Evolutionary conservation across 225 moss, liverwort and hornwort genomes (phyloP), one percentile per base, ranked within the genome.

Genomic region (Physcomitrium patens): DNA sequence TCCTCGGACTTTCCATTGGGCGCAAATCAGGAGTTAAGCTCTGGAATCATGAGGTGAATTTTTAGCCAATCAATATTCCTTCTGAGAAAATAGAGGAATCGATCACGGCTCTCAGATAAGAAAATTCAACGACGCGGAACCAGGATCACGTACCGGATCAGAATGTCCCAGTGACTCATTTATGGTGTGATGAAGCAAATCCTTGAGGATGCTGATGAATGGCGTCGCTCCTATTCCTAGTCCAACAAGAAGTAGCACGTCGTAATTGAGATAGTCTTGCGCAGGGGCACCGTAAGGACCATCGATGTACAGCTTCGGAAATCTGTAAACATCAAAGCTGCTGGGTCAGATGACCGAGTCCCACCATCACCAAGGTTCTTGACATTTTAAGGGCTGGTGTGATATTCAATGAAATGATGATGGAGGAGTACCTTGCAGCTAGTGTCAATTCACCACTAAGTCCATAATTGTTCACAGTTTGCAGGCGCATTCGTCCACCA

Each of bases 271-370:
- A 43, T 95, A 99, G 71, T 92, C 93, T 80, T 99, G 99, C 0
- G 99, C 99, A 1, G 99, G 99, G 52, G 99, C 87, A n/a, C 96
- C 96, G 37, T 94, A 97, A 0, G 96, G 96, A 1, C 96, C 96
- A 56, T 97, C 96, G 19, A 97, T 94, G 80, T 82, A 92, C 16
- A 97, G 78, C 80, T 74, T 84, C 9, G 96, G 96, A 69, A 97
- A 97, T 52, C 89, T 89, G 82, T 22, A 37, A 12, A 16, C n/a
- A 18, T 1, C 31, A 58, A 58, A 10, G 16, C 17, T 9, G 24
- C 8, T 23, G 22, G 58, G 24, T 58, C 10, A 58, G 58, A 26
- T 23, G 22, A 37, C 31, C 31, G 31, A 37, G 31, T 37, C 31
- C 31, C 31, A 37, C 31, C 31, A 37, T 37, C 31, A 24, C 24